Conservation (phyloP, 192 early-diverging fungal species). For the Entrophospora sp. region DNA sequence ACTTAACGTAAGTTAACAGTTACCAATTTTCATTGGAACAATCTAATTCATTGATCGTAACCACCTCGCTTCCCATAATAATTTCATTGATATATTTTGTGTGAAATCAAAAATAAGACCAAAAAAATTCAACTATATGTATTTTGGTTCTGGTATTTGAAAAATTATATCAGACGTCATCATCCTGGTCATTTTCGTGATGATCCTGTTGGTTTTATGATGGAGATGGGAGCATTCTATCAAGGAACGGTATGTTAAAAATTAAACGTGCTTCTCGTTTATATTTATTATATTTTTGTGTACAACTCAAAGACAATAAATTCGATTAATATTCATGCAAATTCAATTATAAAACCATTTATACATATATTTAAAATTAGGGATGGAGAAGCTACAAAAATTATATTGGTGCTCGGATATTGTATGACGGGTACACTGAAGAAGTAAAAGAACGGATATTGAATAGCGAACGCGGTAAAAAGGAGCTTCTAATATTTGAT, state of each 20-base stretch:
- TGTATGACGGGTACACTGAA: constrained; percentile 59
- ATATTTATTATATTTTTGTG: not conserved
- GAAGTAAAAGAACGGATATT: constrained; percentile 55
- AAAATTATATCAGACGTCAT: constrained; percentile 25
- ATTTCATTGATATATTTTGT: not conserved
- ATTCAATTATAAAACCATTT: no score
- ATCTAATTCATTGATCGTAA: not conserved
- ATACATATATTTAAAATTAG: constrained; percentile 30
- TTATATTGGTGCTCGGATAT: constrained; percentile 61
- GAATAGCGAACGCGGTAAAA: constrained; percentile 44
- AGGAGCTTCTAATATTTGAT: not conserved
- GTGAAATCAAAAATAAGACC: not conserved
- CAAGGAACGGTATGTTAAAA: constrained; percentile 45
- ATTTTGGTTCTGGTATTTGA: not conserved
- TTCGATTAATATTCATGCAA: no score
- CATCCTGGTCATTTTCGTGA: constrained; percentile 50
- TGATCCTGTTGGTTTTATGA: constrained; percentile 65
- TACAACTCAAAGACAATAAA: not conserved
- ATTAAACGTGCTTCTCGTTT: not conserved
- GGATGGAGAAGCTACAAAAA: constrained; percentile 73
- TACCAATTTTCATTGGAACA: not conserved
- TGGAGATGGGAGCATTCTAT: constrained; percentile 45
- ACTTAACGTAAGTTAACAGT: constrained; percentile 15
- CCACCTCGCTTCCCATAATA: no score
- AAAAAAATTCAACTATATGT: not conserved